Percentiles rank a stretch among this genome's conserved stretches.
These are phyloP conservation scores for Starmerella bacillaris DNA, from an alignment of 805 yeast genomes.

Conservation along the genomic window DNA sequence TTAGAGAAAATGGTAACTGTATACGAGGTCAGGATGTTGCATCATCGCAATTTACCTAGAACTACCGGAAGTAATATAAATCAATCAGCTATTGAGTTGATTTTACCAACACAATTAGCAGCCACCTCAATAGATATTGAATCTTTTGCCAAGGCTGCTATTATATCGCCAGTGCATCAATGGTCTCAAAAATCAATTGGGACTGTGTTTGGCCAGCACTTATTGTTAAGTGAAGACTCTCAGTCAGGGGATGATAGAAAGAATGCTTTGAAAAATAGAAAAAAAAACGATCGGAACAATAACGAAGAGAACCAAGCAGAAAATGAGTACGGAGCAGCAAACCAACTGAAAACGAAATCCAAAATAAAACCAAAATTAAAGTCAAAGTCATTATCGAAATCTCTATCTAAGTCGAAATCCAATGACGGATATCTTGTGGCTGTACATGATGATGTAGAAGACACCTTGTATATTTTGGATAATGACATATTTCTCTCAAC, in stretches of 20 bases:
- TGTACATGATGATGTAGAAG: constrained; percentile 4
- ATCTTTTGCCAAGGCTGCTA: constrained; percentile 6
- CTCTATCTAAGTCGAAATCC: no score
- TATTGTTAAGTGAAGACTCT: no score
- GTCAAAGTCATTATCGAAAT: no score
- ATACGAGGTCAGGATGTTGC: constrained; percentile 3
- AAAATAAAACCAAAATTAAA: no score
- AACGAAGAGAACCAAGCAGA: not conserved
- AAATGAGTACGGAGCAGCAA: not conserved
- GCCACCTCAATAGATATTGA: not conserved
- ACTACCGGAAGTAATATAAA: not conserved
- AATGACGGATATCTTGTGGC: constrained; percentile 3
- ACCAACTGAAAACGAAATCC: no score
- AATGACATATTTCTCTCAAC: constrained; percentile 4
- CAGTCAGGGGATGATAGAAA: no score
- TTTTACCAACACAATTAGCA: not conserved
- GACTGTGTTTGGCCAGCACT: constrained; percentile 7
- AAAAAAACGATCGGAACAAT: no score
- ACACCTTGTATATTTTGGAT: constrained; percentile 2
- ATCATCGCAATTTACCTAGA: not conserved
- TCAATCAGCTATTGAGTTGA: not conserved
- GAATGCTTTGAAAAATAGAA: no score
- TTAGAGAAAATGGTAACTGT: not conserved
- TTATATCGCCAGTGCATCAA: constrained; percentile 5
- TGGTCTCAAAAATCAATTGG: constrained; percentile 9